Evolutionary conservation across 2,329 filamentous ascomycete species (phyloP).

Genomic region (Paecilomyces formosus): DNA sequence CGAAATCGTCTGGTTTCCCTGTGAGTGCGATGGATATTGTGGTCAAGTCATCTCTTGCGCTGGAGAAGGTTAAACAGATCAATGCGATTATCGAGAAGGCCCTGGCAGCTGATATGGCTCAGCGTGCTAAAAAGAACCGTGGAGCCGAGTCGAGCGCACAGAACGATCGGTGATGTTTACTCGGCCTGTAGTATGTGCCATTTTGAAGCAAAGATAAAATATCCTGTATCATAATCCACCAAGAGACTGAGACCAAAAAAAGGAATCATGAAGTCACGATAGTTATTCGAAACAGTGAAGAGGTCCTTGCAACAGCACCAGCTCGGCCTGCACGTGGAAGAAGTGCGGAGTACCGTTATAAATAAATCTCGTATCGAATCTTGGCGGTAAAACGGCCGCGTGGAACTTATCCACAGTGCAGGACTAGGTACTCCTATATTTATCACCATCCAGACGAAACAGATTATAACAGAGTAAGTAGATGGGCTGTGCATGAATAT

Average conservation of each 20-base stretch:
- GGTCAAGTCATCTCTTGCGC: constrained; percentile 64
- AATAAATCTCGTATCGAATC: not conserved
- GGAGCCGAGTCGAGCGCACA: constrained; percentile 78
- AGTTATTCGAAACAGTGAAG: not conserved
- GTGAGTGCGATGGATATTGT: constrained; percentile 74
- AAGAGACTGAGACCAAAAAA: not conserved
- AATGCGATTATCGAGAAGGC: constrained; percentile 64
- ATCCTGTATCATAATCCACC: not conserved
- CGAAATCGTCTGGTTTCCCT: constrained; percentile 78
- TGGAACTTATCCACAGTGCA: not conserved
- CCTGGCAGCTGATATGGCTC: constrained; percentile 68
- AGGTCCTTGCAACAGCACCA: not conserved
- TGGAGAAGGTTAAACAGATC: constrained; percentile 74
- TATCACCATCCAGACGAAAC: not conserved
- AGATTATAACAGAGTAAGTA: not conserved
- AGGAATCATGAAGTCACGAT: not conserved
- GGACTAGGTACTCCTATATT: not conserved
- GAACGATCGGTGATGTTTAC: constrained; percentile 62
- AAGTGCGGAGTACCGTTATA: not conserved
- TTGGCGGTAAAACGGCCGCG: not conserved
- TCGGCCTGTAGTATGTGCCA: not conserved
- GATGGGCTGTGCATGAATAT: not conserved
- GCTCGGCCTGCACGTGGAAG: not conserved
- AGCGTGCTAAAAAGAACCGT: constrained; percentile 56
- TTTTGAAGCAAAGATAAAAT: not conserved